These are phyloP conservation scores for Colletotrichum chlorophyti DNA, from an alignment of 2,329 filamentous ascomycete genomes.

Conservation along the genomic window DNA sequence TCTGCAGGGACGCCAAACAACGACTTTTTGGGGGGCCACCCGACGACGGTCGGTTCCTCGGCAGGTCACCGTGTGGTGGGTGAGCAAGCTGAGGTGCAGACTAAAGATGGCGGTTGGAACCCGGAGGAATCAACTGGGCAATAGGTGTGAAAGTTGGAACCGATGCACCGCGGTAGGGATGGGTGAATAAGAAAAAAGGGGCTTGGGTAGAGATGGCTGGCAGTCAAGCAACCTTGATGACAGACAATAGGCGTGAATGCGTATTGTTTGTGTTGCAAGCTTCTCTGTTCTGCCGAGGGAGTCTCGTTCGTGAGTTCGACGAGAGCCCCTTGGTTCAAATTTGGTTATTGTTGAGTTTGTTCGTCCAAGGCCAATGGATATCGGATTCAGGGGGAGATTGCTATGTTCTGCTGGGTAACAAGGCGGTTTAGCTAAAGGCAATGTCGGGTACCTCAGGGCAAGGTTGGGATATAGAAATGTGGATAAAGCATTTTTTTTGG, in stretches of 20 bases:
- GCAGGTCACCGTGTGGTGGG: constrained; percentile 8
- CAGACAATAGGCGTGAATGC: too few species aligned
- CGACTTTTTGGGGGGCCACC: constrained; percentile 16
- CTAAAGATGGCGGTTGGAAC: constrained; percentile 1
- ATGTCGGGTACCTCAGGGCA: too few species aligned
- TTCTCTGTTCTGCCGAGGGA: too few species aligned
- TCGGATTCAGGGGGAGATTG: constrained; percentile 29
- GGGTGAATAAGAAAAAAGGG: constrained; percentile 13
- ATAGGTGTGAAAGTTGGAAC: neutral
- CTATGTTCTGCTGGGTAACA: constrained; percentile 22
- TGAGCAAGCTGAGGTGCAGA: constrained; percentile 7
- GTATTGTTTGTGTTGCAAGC: too few species aligned
- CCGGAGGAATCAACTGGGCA: constrained; percentile 6
- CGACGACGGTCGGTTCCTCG: constrained; percentile 21
- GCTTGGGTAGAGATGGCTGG: too few species aligned
- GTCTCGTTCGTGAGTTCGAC: too few species aligned
- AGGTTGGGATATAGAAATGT: too few species aligned
- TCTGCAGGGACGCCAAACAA: constrained; percentile 23
- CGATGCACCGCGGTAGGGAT: too few species aligned
- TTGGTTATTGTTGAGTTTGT: constrained; percentile 1
- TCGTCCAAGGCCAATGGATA: constrained; percentile 10
- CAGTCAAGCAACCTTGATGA: too few species aligned
- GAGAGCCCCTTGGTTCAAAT: neutral
- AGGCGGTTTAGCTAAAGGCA: constrained; percentile 21
- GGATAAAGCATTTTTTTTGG: too few species aligned